Evolutionary conservation across 78 protist species (phyloP), one percentile per base, ranked within the genome.

Genomic region (Tieghemostelium lacteum): DNA sequence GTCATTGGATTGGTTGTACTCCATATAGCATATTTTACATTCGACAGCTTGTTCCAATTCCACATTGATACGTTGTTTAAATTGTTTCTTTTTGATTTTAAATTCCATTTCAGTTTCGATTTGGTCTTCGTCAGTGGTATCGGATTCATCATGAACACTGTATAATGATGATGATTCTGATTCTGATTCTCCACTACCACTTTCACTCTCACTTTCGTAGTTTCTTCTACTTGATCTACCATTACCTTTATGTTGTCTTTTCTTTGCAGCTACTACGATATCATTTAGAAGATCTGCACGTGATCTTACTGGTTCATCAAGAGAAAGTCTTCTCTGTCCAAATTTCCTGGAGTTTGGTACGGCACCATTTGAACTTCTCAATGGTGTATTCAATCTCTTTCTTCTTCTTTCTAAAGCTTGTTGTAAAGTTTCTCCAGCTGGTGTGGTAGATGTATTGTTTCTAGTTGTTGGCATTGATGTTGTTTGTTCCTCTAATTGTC

Each of bases 21-120:
- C 88, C 52, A 71, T 54, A 28, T 80, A 80, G 31, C 88, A 80
- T 24, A 80, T 67, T 62, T 80, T 80, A 39, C 88, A 80, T 40
- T 80, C 88, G 26, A 80, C 88, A 24, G 87, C 75, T 17, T 33
- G 4, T 1, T 36, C 67, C 34, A 20, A n/a, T 40, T 66, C 34
- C 34, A 36, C 19, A 19, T 66, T 37, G 22, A 37, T 37, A 22
- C 33, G 33, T 29, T 31, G 34, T 29, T n/a, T 26, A 14, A 62
- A 31, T 33, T 33, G 29, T 33, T 62, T 62, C 31, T 39, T 66
- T 22, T 66, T 52, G 12, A 66, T 33, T 39, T n/a, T 29, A 36
- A 36, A 26, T 66, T 66, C 57, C 3, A 39, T 49, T 49, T 49
- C 24, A 49, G 54, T 24, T n/a, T 34, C 19, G 17, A 8, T 31